Evolutionary conservation across 805 yeast species (phyloP), one percentile per base, ranked within the genome.

Genomic region (Candida pini): DNA sequence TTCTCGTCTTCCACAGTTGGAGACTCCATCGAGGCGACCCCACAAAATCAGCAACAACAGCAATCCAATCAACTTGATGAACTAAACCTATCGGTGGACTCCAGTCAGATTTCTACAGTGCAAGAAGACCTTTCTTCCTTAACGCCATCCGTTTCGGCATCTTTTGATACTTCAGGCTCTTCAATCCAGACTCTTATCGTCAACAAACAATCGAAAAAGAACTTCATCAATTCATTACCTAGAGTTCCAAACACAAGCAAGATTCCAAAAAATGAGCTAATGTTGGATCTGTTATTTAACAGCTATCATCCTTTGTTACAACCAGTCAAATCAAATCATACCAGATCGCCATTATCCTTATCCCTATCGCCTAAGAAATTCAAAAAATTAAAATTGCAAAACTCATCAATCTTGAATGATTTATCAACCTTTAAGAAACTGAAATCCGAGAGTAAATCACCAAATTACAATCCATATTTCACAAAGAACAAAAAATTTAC

Each of bases 161-260:
- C 33, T 14, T 18, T 15, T 23, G 19, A 31, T n/a, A 18, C 12
- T 23, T 20, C 35, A 31, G 13, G 30, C 18, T 8, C 24, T 22
- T 10, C 40, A 35, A 30, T 30, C 36, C 17, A 25, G 17, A 37
- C 22, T 14, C 18, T 20, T 24, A 19, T 38, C 9, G 26, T 39
- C 15, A 35, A 20, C 35, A 38, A 33, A 13, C 25, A 35, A 5
- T 36, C 47, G 10, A 49, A 43, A 34, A 51, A 46, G 37, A 46
- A 47, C 31, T 47, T 52, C 40, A 41, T 55, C 28, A 48, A 49
- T 25, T 44, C 56, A 3, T 47, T 56, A 26, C 62, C 62, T n/a
- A 43, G 56, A 22, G 62, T 59, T 10, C 62, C 62, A 14, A 43
- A 40, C 13, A 59, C 62, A 2, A 46, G 45, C 26, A 54, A 56